Evolutionary conservation across 2,329 filamentous ascomycete genomes (phyloP).

Genomic region (Gaeumannomyces tritici): DNA sequence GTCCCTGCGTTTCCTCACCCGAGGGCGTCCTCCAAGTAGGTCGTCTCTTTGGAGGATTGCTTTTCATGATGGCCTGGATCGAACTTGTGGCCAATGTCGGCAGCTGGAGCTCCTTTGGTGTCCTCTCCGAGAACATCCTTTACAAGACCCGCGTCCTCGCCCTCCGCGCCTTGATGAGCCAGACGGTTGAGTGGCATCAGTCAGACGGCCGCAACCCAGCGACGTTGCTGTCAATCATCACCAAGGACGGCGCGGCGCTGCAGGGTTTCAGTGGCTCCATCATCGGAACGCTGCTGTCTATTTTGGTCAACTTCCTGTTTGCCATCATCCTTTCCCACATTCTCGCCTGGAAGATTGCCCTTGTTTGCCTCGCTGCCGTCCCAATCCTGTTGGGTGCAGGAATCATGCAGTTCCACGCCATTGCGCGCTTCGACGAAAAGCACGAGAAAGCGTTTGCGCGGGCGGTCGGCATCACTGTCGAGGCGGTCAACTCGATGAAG

Average conservation of each 20-base stretch:
- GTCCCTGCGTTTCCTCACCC: conserved; percentile 36
- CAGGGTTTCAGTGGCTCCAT: conserved; percentile 62
- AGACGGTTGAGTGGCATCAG: conserved; percentile 57
- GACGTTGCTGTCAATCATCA: conserved; percentile 56
- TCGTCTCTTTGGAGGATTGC: conserved; percentile 45
- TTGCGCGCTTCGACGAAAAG: conserved; percentile 51
- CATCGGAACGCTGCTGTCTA: conserved; percentile 59
- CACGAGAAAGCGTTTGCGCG: conserved; percentile 56
- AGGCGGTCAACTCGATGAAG: conserved; percentile 57
- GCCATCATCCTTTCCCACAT: conserved; percentile 62
- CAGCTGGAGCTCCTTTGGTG: conserved; percentile 46
- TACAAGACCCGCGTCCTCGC: conserved; percentile 45
- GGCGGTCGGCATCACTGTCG: conserved; percentile 55
- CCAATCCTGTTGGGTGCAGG: conserved; percentile 61
- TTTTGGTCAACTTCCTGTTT: conserved; percentile 56
- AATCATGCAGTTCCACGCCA: conserved; percentile 55
- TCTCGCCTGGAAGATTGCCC: conserved; percentile 65
- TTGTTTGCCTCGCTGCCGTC: conserved; percentile 60
- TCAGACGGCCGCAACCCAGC: conserved; percentile 52
- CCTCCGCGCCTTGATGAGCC: conserved; percentile 45
- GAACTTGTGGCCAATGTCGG: conserved; percentile 50
- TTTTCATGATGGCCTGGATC: conserved; percentile 50
- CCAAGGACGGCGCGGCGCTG: conserved; percentile 56
- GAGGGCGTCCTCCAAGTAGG: conserved; percentile 37
- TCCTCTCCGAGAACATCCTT: conserved; percentile 45